These are phyloP conservation scores for Rostrohypoxylon terebratum DNA, from an alignment of 495 filamentous ascomycete species.

Conservation along the genomic window DNA sequence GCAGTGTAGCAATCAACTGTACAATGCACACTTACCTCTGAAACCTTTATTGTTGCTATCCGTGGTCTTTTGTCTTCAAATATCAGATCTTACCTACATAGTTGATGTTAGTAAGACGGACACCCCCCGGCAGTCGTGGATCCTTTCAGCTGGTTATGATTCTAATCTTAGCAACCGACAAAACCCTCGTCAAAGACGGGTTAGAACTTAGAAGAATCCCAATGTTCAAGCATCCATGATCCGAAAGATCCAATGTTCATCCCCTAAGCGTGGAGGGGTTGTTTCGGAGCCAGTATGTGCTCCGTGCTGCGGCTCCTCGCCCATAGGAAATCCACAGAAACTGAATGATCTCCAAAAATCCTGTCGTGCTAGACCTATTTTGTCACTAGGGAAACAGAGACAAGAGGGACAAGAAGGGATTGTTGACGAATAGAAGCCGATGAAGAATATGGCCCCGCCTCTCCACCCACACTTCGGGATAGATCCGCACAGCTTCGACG, in stretches of 20 bases:
- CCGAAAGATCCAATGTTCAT: no score
- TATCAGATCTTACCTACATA: neutral
- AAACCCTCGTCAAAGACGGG: slow-evolving; percentile 15
- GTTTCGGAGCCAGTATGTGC: slow-evolving; percentile 26
- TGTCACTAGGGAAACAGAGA: slow-evolving; percentile 14
- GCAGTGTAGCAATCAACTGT: neutral
- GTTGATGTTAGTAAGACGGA: neutral
- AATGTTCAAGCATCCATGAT: neutral
- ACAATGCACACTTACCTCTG: no score
- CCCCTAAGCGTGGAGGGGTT: slow-evolving; percentile 14
- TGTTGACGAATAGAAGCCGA: slow-evolving; percentile 18
- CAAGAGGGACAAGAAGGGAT: slow-evolving; percentile 6
- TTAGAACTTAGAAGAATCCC: slow-evolving; percentile 9
- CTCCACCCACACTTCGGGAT: slow-evolving; percentile 37
- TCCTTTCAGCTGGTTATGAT: slow-evolving; percentile 27
- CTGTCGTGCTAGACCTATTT: slow-evolving; percentile 17
- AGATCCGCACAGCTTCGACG: slow-evolving; percentile 44
- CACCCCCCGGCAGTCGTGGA: slow-evolving; percentile 21
- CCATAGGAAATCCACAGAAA: slow-evolving; percentile 21
- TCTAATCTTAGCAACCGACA: slow-evolving; percentile 39
- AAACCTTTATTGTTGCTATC: no score
- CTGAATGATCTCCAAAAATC: slow-evolving; percentile 30
- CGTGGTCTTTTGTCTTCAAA: neutral
- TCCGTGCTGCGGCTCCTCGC: slow-evolving; percentile 36
- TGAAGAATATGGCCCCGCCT: slow-evolving; percentile 35